Evolutionary conservation across 2,329 filamentous ascomycete species (phyloP).

Genomic region (Daldinia eschscholtzii): DNA sequence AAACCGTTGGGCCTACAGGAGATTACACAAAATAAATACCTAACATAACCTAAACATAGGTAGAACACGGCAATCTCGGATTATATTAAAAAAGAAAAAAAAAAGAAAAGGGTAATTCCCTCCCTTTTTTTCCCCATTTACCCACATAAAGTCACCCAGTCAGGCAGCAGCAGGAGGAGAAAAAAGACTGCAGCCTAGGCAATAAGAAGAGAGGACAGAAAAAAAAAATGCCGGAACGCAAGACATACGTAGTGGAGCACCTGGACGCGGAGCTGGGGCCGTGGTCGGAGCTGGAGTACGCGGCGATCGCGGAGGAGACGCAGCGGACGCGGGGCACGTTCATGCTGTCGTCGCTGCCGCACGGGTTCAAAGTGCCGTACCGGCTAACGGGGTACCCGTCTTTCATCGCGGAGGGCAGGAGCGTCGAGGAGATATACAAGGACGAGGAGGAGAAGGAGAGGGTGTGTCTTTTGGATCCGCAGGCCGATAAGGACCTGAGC

Average conservation of each 20-base stretch:
- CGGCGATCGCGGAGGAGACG: conserved; percentile 86
- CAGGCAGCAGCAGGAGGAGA: neutral
- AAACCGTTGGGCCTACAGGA: too few species aligned
- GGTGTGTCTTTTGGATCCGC: conserved; percentile 91
- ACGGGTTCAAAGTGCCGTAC: conserved; percentile 73
- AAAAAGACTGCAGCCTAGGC: neutral
- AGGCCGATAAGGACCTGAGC: conserved; percentile 82
- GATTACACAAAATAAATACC: neutral
- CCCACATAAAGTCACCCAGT: conserved; percentile 1
- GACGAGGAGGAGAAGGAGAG: conserved; percentile 57
- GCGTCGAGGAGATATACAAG: conserved; percentile 85
- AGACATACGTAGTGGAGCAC: conserved; percentile 95
- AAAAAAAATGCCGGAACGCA: conserved; percentile 54
- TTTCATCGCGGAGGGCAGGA: conserved; percentile 78
- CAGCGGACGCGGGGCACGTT: conserved; percentile 75
- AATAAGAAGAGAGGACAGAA: too few species aligned
- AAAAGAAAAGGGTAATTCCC: neutral
- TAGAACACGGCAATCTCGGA: neutral
- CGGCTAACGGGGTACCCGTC: conserved; percentile 67
- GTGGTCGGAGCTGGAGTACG: conserved; percentile 96
- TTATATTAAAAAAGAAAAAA: neutral
- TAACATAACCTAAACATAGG: too few species aligned
- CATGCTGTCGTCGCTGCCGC: conserved; percentile 83
- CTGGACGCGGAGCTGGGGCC: conserved; percentile 92
- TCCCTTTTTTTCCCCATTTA: conserved; percentile 1